Percentiles rank a stretch among this genome's conserved stretches.
Conservation (phyloP, 2,329 filamentous ascomycete genomes). For the Penicillium sp. region DNA sequence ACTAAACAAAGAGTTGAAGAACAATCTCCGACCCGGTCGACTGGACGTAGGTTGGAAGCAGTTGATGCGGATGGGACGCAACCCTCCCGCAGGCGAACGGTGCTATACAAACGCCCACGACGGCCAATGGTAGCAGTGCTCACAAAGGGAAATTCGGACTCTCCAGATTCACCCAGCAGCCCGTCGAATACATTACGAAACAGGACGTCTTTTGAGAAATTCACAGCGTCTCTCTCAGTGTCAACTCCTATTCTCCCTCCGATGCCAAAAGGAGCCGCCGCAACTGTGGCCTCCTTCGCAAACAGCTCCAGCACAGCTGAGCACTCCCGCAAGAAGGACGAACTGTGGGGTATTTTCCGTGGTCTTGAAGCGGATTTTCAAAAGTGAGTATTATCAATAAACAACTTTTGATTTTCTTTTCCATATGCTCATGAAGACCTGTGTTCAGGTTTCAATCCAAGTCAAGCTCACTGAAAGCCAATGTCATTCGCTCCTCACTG, state of each 20-base stretch:
- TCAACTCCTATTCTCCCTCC: conserved; percentile 51
- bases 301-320: conserved; percentile 32
- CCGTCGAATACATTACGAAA: conserved; percentile 45
- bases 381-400: conserved; percentile 50
- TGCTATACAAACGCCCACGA: conserved; percentile 40
- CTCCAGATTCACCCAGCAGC: conserved; percentile 37
- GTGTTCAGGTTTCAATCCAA: conserved; percentile 69
- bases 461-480: conserved; percentile 71
- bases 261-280: conserved; percentile 47
- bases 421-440: conserved; percentile 12
- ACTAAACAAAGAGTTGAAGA: conserved; percentile 34
- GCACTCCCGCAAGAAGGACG: conserved; percentile 62
- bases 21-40: conserved; percentile 25
- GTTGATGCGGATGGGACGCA: conserved; percentile 24
- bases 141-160: conserved; percentile 37
- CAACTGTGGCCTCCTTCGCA: conserved; percentile 36
- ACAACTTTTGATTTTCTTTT: background rate
- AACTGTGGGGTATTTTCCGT: conserved; percentile 69
- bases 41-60: conserved; percentile 19
- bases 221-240: conserved; percentile 44
- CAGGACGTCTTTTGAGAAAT: conserved; percentile 50
- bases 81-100: conserved; percentile 32
- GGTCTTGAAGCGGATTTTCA: conserved; percentile 68
- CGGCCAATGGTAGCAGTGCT: conserved; percentile 46
- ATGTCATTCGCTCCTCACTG: conserved; percentile 69